Conservation (phyloP, 345 rosid species). For the Citrus maxima region DNA sequence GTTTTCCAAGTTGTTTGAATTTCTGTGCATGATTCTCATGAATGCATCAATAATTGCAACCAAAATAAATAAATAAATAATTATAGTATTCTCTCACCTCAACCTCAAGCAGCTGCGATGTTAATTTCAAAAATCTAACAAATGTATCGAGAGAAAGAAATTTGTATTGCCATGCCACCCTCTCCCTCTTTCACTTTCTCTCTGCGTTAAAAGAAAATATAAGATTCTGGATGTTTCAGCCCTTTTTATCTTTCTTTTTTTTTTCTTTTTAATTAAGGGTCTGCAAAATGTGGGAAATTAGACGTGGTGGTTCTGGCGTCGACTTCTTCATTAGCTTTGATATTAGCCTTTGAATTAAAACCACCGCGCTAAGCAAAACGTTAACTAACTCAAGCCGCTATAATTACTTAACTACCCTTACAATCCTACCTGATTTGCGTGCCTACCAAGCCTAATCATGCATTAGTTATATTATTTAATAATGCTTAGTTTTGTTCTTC, state of each 20-base stretch:
- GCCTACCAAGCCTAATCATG: conserved; percentile 7
- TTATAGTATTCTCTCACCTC: conserved; percentile 17
- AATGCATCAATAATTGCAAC: background rate
- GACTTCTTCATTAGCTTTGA: background rate
- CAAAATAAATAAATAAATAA: background rate
- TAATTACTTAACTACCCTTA: conserved; percentile 21
- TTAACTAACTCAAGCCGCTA: conserved; percentile 14
- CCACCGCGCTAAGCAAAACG: conserved; percentile 35
- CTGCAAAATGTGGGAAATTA: background rate
- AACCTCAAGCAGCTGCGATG: conserved; percentile 20
- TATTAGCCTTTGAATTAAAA: conserved; percentile 34
- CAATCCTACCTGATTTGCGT: conserved; percentile 22
- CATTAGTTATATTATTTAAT: too few species aligned
- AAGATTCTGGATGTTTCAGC: background rate
- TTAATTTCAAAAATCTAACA: conserved; percentile 3
- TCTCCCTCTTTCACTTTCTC: conserved; percentile 1
- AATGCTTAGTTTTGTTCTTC: too few species aligned
- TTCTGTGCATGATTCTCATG: background rate
- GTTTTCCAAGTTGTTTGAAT: background rate
- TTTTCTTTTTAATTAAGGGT: background rate
- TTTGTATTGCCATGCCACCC: background rate
- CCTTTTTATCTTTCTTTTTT: background rate
- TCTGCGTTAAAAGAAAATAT: background rate
- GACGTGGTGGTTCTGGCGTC: conserved; percentile 30
- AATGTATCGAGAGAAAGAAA: conserved; percentile 2